Conservation (phyloP, 176 grass and related monocot genomes). For the Alopecurus myosuroides region DNA sequence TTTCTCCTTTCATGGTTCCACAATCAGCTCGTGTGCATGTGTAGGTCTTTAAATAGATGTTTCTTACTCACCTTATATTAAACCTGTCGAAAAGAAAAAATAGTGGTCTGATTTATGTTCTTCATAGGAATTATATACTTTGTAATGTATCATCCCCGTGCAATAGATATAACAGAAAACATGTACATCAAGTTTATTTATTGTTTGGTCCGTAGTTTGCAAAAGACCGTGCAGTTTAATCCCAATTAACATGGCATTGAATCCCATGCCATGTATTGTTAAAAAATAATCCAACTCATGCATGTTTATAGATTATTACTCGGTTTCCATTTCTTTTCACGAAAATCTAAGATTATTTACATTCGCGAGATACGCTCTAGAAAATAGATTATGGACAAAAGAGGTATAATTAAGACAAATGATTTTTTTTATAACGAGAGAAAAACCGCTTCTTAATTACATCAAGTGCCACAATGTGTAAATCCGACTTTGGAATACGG, state of each 20-base stretch:
- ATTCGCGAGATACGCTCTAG: too few species aligned
- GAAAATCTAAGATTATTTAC: too few species aligned
- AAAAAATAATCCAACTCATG: neutral
- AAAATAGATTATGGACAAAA: too few species aligned
- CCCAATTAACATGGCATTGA: neutral
- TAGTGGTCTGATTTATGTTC: neutral
- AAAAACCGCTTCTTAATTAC: too few species aligned
- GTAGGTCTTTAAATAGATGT: neutral
- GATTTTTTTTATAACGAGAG: too few species aligned
- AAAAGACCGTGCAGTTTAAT: neutral
- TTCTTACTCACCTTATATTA: neutral
- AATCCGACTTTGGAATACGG: too few species aligned
- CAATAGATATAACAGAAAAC: neutral
- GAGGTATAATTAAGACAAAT: too few species aligned
- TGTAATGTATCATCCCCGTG: neutral
- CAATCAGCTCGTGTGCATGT: neutral
- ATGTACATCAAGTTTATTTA: neutral
- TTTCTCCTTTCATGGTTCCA: neutral
- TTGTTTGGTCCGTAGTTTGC: neutral
- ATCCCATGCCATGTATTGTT: neutral
- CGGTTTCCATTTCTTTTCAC: too few species aligned
- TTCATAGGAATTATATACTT: neutral
- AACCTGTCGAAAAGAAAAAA: neutral
- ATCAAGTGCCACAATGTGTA: too few species aligned
- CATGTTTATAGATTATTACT: neutral